Percentiles rank a stretch among this genome's conserved stretches.
Evolutionary conservation across 176 grass and related monocot species (phyloP).

Genomic region (Coix lacrymajobi): DNA sequence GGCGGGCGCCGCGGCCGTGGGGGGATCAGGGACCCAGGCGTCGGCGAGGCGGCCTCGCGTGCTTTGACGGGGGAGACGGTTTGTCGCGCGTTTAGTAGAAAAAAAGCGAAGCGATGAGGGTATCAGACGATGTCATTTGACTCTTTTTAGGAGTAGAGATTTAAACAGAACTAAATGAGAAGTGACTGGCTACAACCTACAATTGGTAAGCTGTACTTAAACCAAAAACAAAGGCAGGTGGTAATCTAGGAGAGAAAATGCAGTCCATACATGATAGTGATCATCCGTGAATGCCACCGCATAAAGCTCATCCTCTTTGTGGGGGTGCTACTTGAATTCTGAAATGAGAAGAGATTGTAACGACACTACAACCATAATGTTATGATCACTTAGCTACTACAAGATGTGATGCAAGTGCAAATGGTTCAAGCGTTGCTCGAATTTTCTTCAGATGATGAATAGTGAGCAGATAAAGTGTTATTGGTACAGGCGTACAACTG

Average conservation of each 20-base stretch:
- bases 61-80: no score
- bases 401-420: not conserved
- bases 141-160: no score
- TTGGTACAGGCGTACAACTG: no score
- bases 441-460: not conserved
- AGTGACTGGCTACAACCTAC: not conserved
- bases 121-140: no score
- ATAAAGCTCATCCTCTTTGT: conserved; percentile 79
- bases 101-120: no score
- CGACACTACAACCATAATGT: not conserved
- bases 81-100: no score
- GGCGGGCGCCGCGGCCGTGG: no score
- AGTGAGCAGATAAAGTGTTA: no score
- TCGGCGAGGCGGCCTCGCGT: no score
- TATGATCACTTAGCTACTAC: not conserved
- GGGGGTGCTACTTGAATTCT: conserved; percentile 87
- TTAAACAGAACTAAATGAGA: not conserved
- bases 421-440: not conserved
- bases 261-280: conserved; percentile 85
- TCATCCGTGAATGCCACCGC: conserved; percentile 87
- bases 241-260: conserved; percentile 68
- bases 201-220: not conserved
- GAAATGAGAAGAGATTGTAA: not conserved
- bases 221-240: not conserved
- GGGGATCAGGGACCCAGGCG: no score